Evolutionary conservation across 148 eudicot species (phyloP).

Genomic region (Persicaria maculosa): DNA sequence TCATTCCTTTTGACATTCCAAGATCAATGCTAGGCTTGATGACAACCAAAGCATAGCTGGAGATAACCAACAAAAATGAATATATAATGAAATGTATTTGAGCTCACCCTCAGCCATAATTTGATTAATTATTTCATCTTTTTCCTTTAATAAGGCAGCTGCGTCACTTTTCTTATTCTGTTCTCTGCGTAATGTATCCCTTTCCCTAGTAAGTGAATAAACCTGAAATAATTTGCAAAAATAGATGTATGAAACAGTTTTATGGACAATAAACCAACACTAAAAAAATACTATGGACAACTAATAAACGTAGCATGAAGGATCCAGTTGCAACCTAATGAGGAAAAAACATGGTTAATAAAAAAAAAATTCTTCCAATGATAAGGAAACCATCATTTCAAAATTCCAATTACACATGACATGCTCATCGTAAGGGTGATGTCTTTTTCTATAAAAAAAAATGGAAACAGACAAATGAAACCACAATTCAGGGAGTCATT

Average conservation of each 20-base stretch:
- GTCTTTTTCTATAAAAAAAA: neutral
- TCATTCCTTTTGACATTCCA: neutral
- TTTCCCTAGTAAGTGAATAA: slow-evolving; percentile 90
- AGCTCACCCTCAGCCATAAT: slow-evolving; percentile 98
- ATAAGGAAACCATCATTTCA: neutral
- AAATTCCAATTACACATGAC: neutral
- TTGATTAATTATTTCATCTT: slow-evolving; percentile 96
- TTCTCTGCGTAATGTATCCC: slow-evolving; percentile 95
- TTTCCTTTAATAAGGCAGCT: slow-evolving; percentile 95
- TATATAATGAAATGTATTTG: neutral
- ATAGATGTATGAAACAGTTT: neutral
- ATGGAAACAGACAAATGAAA: neutral
- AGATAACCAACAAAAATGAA: neutral
- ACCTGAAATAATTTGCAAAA: slow-evolving; percentile 36
- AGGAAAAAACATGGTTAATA: neutral
- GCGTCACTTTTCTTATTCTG: slow-evolving; percentile 93
- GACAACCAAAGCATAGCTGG: neutral
- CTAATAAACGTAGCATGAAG: neutral
- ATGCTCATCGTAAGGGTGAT: neutral
- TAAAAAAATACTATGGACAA: neutral
- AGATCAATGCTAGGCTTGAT: neutral
- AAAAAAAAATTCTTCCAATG: neutral
- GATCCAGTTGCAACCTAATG: neutral
- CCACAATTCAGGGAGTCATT: neutral
- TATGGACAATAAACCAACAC: neutral